Evolutionary conservation across 176 grass and related monocot species (phyloP).

Genomic region (Zea luxurians): DNA sequence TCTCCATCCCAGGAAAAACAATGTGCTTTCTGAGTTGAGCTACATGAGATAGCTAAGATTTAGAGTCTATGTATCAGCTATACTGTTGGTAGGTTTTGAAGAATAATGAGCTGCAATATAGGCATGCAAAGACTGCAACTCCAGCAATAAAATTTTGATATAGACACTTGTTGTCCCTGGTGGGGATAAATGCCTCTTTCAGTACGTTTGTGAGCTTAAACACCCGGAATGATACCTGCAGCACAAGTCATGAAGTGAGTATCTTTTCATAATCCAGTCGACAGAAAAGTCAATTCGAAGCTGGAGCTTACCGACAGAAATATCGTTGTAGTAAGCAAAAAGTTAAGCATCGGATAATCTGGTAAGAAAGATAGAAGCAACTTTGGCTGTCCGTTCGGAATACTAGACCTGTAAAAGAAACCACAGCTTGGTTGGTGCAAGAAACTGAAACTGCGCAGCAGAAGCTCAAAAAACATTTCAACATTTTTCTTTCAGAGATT

Average conservation of each 20-base stretch:
- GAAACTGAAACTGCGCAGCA: background rate
- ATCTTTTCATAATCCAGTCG: background rate
- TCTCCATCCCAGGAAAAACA: conserved; percentile 8
- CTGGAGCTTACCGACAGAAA: conserved; percentile 62
- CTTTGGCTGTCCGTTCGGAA: conserved; percentile 85
- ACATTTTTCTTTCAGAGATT: background rate
- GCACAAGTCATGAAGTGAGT: conserved; percentile 20
- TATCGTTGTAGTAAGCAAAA: conserved; percentile 84
- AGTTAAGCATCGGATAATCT: conserved; percentile 87
- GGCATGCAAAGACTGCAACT: conserved; percentile 44
- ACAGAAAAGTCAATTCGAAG: background rate
- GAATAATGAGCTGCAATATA: conserved; percentile 65
- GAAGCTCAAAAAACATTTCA: background rate
- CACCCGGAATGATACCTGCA: conserved; percentile 69
- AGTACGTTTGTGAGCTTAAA: conserved; percentile 56
- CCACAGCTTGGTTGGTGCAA: background rate
- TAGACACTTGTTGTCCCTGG: conserved; percentile 66
- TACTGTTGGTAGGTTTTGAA: conserved; percentile 52
- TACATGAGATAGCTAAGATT: background rate
- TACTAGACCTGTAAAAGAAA: conserved; percentile 58
- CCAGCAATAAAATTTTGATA: conserved; percentile 66
- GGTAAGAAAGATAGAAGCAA: conserved; percentile 75
- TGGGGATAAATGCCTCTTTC: conserved; percentile 62
- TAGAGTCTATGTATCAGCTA: background rate
- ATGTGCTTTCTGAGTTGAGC: conserved; percentile 15